Percentiles rank a stretch among this genome's conserved stretches.
phyloP scores from a whole-genome alignment of 202 grass and related monocot genomes.

The Musa balbisiana region DNA sequence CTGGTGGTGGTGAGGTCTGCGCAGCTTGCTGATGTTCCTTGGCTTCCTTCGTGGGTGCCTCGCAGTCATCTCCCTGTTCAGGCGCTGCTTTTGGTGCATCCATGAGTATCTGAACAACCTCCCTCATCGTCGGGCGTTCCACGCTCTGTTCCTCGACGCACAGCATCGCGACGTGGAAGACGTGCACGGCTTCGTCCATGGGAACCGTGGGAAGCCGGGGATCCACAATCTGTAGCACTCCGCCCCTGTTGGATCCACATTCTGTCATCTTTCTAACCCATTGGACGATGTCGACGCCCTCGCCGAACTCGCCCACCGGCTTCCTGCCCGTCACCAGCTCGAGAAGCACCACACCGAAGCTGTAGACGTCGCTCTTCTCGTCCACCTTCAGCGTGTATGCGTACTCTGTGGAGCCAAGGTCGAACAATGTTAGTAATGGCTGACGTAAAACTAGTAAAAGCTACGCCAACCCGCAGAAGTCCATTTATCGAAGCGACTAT shows the following conservation, averaged over 20 bases:
- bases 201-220: constrained; percentile 64
- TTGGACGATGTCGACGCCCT: constrained; percentile 92
- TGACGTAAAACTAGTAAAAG: too few relatives aligned
- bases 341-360: constrained; percentile 87
- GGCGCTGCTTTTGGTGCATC: constrained; percentile 43
- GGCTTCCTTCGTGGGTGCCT: not conserved
- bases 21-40: not conserved
- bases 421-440: not conserved
- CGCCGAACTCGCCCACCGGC: constrained; percentile 89
- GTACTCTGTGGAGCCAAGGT: constrained; percentile 46
- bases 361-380: constrained; percentile 96
- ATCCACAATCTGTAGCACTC: constrained; percentile 66
- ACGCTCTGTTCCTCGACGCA: constrained; percentile 95
- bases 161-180: constrained; percentile 74
- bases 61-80: constrained; percentile 28
- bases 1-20: not conserved
- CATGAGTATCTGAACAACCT: constrained; percentile 89
- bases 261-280: constrained; percentile 66
- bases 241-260: constrained; percentile 45
- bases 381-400: constrained; percentile 96
- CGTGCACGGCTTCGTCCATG: constrained; percentile 58
- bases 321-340: constrained; percentile 79
- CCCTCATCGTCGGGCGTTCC: constrained; percentile 84
- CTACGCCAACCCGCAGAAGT: too few relatives aligned
- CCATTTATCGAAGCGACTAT: too few relatives aligned